Percentiles rank a stretch among this genome's conserved stretches.
Conservation (phyloP, 1,139 yeast genomes). For the Petasospora rhodanensis region DNA sequence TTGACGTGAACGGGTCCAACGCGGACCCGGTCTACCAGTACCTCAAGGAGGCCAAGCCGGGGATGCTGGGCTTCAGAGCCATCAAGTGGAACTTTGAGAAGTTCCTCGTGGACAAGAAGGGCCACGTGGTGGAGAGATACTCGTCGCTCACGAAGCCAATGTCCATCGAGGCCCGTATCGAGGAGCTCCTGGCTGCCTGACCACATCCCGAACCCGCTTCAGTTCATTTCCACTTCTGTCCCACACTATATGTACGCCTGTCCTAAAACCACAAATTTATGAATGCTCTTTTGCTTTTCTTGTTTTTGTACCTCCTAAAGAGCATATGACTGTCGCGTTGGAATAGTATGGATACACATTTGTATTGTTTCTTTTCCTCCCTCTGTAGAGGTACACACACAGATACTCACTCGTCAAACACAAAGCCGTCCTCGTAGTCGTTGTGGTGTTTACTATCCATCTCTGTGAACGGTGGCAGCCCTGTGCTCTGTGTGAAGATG, state of each 20-base stretch:
- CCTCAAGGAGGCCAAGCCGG: constrained; percentile 60
- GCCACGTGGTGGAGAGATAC: constrained; percentile 69
- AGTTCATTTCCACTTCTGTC: too few relatives aligned
- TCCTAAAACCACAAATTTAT: too few relatives aligned
- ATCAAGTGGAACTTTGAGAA: constrained; percentile 96
- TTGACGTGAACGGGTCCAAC: constrained; percentile 82
- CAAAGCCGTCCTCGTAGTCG: too few relatives aligned
- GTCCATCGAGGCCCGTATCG: constrained; percentile 46
- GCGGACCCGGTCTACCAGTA: constrained; percentile 78
- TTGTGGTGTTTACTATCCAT: constrained; percentile 1
- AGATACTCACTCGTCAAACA: constrained; percentile 1
- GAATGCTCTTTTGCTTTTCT: too few relatives aligned
- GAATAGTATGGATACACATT: too few relatives aligned
- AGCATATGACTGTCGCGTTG: too few relatives aligned
- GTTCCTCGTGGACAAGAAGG: constrained; percentile 68
- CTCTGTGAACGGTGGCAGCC: constrained; percentile 2
- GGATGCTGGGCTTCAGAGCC: constrained; percentile 58
- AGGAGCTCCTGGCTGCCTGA: constrained; percentile 45
- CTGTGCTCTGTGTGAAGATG: neutral
- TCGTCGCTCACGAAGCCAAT: constrained; percentile 67
- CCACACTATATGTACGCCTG: too few relatives aligned
- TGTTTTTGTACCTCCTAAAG: too few relatives aligned
- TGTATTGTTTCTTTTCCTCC: too few relatives aligned
- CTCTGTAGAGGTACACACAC: too few relatives aligned
- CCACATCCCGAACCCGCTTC: too few relatives aligned